phyloP scores from a whole-genome alignment of 495 filamentous ascomycete species.

The Aspergillus bertholletiae region DNA sequence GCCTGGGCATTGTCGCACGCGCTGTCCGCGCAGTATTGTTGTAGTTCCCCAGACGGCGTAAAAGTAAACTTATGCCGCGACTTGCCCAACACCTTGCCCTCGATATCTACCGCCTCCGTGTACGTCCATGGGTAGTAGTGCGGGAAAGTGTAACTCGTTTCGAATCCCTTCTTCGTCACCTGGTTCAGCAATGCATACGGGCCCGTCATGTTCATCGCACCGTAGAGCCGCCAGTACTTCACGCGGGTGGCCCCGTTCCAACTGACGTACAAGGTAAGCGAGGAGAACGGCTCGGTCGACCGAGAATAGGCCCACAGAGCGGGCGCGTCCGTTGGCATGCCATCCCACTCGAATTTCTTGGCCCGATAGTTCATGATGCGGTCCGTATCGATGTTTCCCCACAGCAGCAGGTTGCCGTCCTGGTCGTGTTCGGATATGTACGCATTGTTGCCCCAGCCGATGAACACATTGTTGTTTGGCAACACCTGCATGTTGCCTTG shows the following conservation, averaged over 20 bases:
- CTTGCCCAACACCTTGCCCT: constrained; percentile 32
- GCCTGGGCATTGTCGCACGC: constrained; percentile 29
- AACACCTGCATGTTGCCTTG: constrained; percentile 61
- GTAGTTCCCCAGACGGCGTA: constrained; percentile 35
- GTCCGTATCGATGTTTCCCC: constrained; percentile 34
- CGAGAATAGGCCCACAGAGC: constrained; percentile 42
- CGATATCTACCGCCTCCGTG: constrained; percentile 30
- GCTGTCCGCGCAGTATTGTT: constrained; percentile 30
- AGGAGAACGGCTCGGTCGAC: constrained; percentile 22
- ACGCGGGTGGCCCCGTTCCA: constrained; percentile 50
- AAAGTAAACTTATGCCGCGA: constrained; percentile 39
- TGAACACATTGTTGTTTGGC: constrained; percentile 51
- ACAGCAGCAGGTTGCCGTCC: constrained; percentile 51
- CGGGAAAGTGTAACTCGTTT: constrained; percentile 32
- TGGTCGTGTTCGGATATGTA: constrained; percentile 56
- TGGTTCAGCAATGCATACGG: constrained; percentile 30
- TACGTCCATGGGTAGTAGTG: constrained; percentile 35
- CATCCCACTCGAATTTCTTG: constrained; percentile 44
- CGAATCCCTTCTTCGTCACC: constrained; percentile 35
- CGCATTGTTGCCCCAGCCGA: constrained; percentile 59
- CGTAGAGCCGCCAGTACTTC: constrained; percentile 38
- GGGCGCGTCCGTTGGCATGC: constrained; percentile 39
- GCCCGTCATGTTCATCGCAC: constrained; percentile 28
- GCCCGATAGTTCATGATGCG: constrained; percentile 44
- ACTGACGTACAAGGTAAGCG: constrained; percentile 42